Evolutionary conservation across 1,139 yeast genomes (phyloP), one percentile per base, ranked within the genome.

Genomic region (Williopsis jadinii): DNA sequence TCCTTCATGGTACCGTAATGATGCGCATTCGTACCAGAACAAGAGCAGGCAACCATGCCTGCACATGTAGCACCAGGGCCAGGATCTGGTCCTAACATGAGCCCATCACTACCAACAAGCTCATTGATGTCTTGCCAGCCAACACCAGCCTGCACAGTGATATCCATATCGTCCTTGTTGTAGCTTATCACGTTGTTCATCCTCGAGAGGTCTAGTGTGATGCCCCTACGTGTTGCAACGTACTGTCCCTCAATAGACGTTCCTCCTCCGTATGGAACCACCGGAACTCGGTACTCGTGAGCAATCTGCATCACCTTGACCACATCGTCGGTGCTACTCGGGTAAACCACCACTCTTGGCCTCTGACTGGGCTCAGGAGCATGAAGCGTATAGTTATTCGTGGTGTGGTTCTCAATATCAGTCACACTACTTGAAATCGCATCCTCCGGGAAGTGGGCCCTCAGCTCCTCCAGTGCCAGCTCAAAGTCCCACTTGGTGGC

Each of bases 201-300:
- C 15, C 49, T 40, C 1, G 73, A 62, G 37, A 81, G 59, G 50
- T 80, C 84, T 11, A 81, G 46, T 12, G 79, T 71, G 37, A 82
- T 66, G n/a, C 54, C 54, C 30, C 49, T 46, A 2, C 88, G 85
- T 0, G 81, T 78, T 43, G 87, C 67, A 58, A 83, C 79, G 55
- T 77, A 81, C 49, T 84, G 90, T 9, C 95, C 95, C 60, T 85
- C 95, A 28, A 85, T 66, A 0, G 94, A 82, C 0, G 95, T 85
- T 45, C 88, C 83, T 0, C 95, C 95, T 2, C 88, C 80, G 54
- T 72, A 81, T 8, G 95, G 88, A 19, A 84, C 80, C 15, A 85
- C 71, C 0, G 95, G 95, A 5, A 85, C 79, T 19, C 71, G 59
- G 58, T 73, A 75, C 51, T 73, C 66, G 58, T 81, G 74, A 35